A percentile compares a stretch with the other conserved stretches of the same genome.
phyloP scores from a whole-genome alignment of 2,329 filamentous ascomycete species.

The Orbilia oligospora region DNA sequence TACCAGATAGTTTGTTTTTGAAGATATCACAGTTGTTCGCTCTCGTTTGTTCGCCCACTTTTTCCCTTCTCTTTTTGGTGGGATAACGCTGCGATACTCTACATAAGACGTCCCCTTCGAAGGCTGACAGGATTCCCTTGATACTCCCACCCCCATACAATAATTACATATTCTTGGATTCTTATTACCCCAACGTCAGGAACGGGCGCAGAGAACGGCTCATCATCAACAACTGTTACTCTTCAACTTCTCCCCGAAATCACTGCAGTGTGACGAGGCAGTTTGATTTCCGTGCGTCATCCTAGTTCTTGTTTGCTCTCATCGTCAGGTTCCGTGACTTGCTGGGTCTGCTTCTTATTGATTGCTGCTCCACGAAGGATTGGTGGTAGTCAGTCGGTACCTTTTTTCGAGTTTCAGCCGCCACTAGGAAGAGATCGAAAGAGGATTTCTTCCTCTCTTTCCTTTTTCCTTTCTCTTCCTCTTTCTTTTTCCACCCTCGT shows the following conservation, averaged over 20 bases:
- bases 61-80: neutral
- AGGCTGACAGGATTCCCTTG: constrained; percentile 30
- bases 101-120: constrained; percentile 16
- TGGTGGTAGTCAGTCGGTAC: constrained; percentile 33
- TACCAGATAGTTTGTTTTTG: neutral
- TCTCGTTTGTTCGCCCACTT: constrained; percentile 5
- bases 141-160: neutral
- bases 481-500: constrained; percentile 27
- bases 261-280: constrained; percentile 46
- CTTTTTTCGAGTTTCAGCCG: constrained; percentile 36
- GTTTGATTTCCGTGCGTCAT: constrained; percentile 45
- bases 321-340: constrained; percentile 2
- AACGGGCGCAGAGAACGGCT: constrained; percentile 11
- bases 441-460: constrained; percentile 21
- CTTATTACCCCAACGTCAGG: neutral
- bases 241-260: constrained; percentile 1
- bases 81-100: constrained; percentile 21
- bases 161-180: constrained; percentile 6
- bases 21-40: constrained; percentile 3
- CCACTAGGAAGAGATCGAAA: constrained; percentile 22
- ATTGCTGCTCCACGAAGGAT: constrained; percentile 25
- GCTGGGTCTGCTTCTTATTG: neutral
- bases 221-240: constrained; percentile 18
- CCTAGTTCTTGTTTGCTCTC: constrained; percentile 19
- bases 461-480: constrained; percentile 7